Conservation (phyloP, 768 basidiomycete genomes). For the Lactarius trivialis region DNA sequence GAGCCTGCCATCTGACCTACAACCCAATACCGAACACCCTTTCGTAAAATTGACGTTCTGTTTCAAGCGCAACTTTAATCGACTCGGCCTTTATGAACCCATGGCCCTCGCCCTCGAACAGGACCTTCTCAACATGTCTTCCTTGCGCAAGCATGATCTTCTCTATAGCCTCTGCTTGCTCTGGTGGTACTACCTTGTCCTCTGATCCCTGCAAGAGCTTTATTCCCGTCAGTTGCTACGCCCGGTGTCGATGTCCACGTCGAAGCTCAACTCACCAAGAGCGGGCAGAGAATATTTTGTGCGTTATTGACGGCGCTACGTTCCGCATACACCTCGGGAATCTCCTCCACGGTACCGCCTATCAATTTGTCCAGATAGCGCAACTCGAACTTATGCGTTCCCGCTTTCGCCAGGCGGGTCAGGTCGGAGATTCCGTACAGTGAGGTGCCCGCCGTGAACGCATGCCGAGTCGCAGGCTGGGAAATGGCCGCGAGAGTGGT, state of each 20-base stretch:
- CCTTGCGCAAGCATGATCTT: constrained; percentile 27
- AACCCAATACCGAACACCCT: constrained; percentile 30
- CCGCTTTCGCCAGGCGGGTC: constrained; percentile 40
- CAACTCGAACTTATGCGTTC: constrained; percentile 70
- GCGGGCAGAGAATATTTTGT: constrained; percentile 51
- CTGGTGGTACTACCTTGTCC: constrained; percentile 64
- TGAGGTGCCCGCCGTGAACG: constrained; percentile 58
- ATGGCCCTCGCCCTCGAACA: constrained; percentile 63
- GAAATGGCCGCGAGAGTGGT: constrained; percentile 50
- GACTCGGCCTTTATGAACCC: constrained; percentile 53
- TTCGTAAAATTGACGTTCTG: constrained; percentile 50
- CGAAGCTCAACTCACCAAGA: constrained; percentile 44
- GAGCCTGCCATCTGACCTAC: not conserved
- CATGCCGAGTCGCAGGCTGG: constrained; percentile 31
- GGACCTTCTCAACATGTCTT: constrained; percentile 46
- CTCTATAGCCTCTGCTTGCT: constrained; percentile 55
- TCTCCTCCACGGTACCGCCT: constrained; percentile 48
- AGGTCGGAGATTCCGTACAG: constrained; percentile 69
- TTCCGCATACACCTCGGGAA: constrained; percentile 52
- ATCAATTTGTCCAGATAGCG: constrained; percentile 53
- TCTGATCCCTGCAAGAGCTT: constrained; percentile 20
- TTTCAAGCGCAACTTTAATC: constrained; percentile 46
- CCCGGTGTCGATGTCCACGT: not conserved
- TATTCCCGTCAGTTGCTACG: not conserved
- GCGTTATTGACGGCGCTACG: constrained; percentile 61